Conservation (phyloP, 441 rosid species). For the Dalechampia spathulata region DNA sequence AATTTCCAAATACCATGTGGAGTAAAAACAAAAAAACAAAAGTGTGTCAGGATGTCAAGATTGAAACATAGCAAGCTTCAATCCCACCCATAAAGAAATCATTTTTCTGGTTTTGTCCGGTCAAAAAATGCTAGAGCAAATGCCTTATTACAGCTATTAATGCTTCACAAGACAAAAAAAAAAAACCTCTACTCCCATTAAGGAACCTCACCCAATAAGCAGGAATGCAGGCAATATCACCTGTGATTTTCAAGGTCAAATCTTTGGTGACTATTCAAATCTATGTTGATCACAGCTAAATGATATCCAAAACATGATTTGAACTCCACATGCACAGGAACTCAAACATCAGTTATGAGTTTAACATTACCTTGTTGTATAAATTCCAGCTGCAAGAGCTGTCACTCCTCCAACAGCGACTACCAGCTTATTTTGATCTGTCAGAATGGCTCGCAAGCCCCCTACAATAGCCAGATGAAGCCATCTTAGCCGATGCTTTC, state of each 20-base stretch:
- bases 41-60: too few species aligned
- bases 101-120: too few species aligned
- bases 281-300: background rate
- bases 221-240: background rate
- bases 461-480: slow-evolving; percentile 34
- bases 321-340: background rate
- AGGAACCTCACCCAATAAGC: background rate
- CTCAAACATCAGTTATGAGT: background rate
- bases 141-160: too few species aligned
- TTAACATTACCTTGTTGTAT: slow-evolving; percentile 76
- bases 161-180: background rate
- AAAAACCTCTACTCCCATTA: background rate
- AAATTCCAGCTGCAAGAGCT: slow-evolving; percentile 97
- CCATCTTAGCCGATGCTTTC: slow-evolving; percentile 11
- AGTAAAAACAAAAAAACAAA: background rate
- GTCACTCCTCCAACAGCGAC: slow-evolving; percentile 93
- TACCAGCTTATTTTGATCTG: slow-evolving; percentile 87
- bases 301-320: background rate
- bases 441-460: slow-evolving; percentile 82
- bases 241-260: background rate
- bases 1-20: background rate
- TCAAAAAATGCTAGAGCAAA: too few species aligned
- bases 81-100: too few species aligned
- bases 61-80: too few species aligned
- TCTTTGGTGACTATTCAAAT: background rate